Conservation (phyloP, 2,329 filamentous ascomycete species). For the Clonostachys chloroleuca region DNA sequence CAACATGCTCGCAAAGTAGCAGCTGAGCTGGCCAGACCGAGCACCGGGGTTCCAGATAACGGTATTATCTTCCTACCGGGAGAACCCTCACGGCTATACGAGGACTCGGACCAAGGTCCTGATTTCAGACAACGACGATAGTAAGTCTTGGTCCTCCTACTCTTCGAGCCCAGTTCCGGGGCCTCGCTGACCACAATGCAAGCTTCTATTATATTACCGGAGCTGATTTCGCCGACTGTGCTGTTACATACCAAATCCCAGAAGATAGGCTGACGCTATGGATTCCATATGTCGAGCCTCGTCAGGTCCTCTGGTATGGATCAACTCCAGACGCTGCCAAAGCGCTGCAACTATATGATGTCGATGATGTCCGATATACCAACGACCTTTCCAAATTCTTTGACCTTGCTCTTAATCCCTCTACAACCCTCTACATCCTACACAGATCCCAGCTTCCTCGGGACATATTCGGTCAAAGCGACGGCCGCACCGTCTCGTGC, state of each 20-base stretch:
- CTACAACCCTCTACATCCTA: constrained; percentile 36
- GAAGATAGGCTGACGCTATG: constrained; percentile 65
- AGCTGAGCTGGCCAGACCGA: constrained; percentile 28
- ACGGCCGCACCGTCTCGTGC: constrained; percentile 11
- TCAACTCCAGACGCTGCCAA: constrained; percentile 55
- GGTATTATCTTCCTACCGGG: constrained; percentile 55
- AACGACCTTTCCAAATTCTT: constrained; percentile 45
- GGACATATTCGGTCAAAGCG: neutral
- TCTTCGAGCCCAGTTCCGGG: too few relatives aligned
- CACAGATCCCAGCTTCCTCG: constrained; percentile 38
- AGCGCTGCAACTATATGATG: constrained; percentile 57
- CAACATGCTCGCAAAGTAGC: constrained; percentile 53
- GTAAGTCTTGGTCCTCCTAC: constrained; percentile 28
- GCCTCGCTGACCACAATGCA: neutral
- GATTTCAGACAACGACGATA: constrained; percentile 55
- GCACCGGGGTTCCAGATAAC: constrained; percentile 24
- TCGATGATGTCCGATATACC: constrained; percentile 65
- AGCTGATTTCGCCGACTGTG: constrained; percentile 48
- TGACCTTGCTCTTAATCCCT: constrained; percentile 25
- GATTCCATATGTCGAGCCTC: constrained; percentile 64
- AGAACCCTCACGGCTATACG: constrained; percentile 42
- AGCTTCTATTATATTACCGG: constrained; percentile 59
- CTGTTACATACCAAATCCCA: constrained; percentile 52
- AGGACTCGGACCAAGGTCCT: constrained; percentile 54
- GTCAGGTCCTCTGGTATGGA: constrained; percentile 60